These are phyloP conservation scores for Penicillium silybi DNA, from an alignment of 495 filamentous ascomycete species.

Conservation along the genomic window DNA sequence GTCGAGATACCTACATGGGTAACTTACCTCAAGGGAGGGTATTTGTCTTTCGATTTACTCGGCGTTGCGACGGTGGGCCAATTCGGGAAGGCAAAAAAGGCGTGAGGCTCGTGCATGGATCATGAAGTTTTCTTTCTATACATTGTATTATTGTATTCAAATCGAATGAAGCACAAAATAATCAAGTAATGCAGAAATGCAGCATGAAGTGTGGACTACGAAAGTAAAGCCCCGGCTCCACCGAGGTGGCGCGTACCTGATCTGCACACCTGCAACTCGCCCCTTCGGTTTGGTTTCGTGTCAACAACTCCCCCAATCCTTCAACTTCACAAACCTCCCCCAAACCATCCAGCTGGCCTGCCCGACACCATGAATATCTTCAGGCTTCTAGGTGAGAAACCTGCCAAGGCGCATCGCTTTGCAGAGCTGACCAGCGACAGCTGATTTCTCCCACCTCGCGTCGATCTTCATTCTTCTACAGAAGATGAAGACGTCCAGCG, in stretches of 20 bases:
- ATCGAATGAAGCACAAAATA: too few species aligned
- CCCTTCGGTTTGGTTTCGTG: conserved; percentile 27
- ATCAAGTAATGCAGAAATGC: neutral
- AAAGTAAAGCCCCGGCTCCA: neutral
- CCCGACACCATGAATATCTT: conserved; percentile 76
- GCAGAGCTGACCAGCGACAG: conserved; percentile 41
- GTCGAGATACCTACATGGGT: neutral
- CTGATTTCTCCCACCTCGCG: conserved; percentile 88
- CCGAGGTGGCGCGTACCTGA: conserved; percentile 20
- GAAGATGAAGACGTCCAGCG: conserved; percentile 90
- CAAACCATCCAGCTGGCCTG: neutral
- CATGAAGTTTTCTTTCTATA: too few species aligned
- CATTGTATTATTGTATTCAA: too few species aligned
- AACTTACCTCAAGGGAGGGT: neutral
- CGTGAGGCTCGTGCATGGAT: neutral
- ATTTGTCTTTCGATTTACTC: neutral
- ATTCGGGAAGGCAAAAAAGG: neutral
- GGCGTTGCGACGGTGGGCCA: neutral
- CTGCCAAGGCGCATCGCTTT: neutral
- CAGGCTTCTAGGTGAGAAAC: conserved; percentile 67
- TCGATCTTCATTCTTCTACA: conserved; percentile 93
- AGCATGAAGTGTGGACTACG: neutral
- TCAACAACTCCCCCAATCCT: conserved; percentile 22
- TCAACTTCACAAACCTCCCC: neutral
- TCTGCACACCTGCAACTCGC: conserved; percentile 14